A percentile compares a stretch with the other conserved stretches of the same genome.
Evolutionary conservation across 768 basidiomycete genomes (phyloP).

Genomic region (Tylopilus sp.): DNA sequence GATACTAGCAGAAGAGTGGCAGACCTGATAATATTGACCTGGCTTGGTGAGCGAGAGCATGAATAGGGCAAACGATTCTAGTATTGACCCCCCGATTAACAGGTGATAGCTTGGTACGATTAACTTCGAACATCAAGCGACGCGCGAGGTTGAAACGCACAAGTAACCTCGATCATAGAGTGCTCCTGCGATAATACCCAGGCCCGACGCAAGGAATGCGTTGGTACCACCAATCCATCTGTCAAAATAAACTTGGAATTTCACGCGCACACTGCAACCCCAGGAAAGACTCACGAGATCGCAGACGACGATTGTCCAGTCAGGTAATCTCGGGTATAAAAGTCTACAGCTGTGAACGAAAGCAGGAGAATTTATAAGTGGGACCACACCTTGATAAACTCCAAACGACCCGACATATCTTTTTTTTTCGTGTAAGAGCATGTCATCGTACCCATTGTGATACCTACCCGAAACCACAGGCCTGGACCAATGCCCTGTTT

Average conservation of each 20-base stretch:
- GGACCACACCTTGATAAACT: slow-evolving; percentile 36
- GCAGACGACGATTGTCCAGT: slow-evolving; percentile 31
- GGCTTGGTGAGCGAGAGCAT: slow-evolving; percentile 43
- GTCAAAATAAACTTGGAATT: background rate
- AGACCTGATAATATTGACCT: slow-evolving; percentile 24
- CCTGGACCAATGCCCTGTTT: slow-evolving; percentile 30
- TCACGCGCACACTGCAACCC: background rate
- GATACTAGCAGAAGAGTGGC: slow-evolving; percentile 3
- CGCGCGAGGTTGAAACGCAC: slow-evolving; percentile 19
- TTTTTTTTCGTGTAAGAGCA: background rate
- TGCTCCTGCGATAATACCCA: slow-evolving; percentile 41
- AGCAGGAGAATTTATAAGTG: background rate
- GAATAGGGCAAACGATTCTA: slow-evolving; percentile 41
- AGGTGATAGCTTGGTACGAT: slow-evolving; percentile 36
- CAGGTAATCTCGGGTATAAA: background rate
- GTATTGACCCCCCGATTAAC: slow-evolving; percentile 41
- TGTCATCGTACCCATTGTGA: background rate
- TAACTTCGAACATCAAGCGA: background rate
- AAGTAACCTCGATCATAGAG: slow-evolving; percentile 53
- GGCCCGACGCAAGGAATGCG: slow-evolving; percentile 35
- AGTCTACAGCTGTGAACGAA: slow-evolving; percentile 17
- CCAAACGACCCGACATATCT: slow-evolving; percentile 37
- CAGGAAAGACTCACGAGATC: slow-evolving; percentile 33
- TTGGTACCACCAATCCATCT: slow-evolving; percentile 49
- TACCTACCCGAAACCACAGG: slow-evolving; percentile 33